phyloP scores from a whole-genome alignment of 495 filamentous ascomycete genomes.

The Podospora comata region DNA sequence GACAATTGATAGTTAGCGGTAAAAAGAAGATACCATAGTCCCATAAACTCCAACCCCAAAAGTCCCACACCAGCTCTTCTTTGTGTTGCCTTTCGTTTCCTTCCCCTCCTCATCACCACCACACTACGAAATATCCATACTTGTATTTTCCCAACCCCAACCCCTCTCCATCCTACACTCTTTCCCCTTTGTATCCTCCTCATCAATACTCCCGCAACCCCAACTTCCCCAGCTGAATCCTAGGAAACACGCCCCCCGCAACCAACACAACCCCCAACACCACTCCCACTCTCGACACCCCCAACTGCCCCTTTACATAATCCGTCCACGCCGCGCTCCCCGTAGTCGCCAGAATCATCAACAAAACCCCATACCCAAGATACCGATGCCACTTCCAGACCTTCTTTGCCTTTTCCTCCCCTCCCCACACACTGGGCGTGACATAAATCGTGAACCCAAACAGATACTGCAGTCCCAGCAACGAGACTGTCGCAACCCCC shows the following conservation, averaged over 20 bases:
- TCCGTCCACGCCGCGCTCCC: constrained; percentile 70
- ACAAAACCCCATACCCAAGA: constrained; percentile 70
- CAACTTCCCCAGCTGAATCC: constrained; percentile 81
- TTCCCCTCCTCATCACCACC: not conserved
- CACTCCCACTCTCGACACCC: constrained; percentile 71
- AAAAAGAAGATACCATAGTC: not conserved
- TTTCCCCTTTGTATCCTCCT: not conserved
- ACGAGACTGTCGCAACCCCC: constrained; percentile 70
- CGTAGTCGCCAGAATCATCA: constrained; percentile 69
- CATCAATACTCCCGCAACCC: constrained; percentile 45
- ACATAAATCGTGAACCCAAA: constrained; percentile 80
- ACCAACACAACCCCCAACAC: constrained; percentile 58
- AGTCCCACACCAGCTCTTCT: not conserved
- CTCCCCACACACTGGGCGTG: constrained; percentile 66
- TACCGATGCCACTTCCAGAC: constrained; percentile 86
- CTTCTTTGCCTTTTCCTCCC: constrained; percentile 72
- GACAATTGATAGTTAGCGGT: not conserved
- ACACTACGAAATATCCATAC: not conserved
- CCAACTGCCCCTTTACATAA: constrained; percentile 58
- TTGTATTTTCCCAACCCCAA: not conserved
- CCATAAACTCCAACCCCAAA: not conserved
- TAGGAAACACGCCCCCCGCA: constrained; percentile 65
- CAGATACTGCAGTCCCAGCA: constrained; percentile 66
- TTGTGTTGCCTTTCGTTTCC: not conserved
- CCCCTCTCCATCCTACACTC: not conserved